A percentile compares a stretch with the other conserved stretches of the same genome.
Evolutionary conservation across 345 rosid species (phyloP).

Genomic region (Conringia planisiliqua): DNA sequence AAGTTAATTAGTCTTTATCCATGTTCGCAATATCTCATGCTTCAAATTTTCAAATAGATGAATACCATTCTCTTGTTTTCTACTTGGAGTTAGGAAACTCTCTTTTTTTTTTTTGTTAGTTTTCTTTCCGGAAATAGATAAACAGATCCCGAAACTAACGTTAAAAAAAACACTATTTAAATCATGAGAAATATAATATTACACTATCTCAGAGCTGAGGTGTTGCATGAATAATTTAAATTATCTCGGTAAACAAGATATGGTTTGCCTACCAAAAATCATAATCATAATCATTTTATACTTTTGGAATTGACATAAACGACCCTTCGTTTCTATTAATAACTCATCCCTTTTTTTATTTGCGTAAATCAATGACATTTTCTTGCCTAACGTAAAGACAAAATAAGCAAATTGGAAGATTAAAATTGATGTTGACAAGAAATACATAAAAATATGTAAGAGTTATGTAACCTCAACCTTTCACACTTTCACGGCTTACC

Average conservation of each 20-base stretch:
- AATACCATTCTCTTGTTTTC: background rate
- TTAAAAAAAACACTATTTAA: background rate
- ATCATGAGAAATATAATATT: background rate
- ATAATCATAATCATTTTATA: background rate
- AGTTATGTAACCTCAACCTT: background rate
- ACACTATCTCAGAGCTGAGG: slow-evolving; percentile 8
- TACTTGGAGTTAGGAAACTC: background rate
- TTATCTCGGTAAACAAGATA: slow-evolving; percentile 12
- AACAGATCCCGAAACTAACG: background rate
- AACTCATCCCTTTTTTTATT: background rate
- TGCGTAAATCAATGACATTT: slow-evolving; percentile 9
- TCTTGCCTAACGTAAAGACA: background rate
- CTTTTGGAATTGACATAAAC: background rate
- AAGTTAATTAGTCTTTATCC: background rate
- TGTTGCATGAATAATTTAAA: slow-evolving; percentile 2
- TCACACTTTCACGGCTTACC: background rate
- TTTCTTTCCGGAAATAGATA: slow-evolving; percentile 2
- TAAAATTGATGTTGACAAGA: background rate
- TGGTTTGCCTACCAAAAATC: slow-evolving; percentile 7
- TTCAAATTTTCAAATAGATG: background rate
- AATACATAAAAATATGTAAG: background rate
- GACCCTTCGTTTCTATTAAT: background rate
- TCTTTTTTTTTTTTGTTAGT: background rate
- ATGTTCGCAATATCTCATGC: background rate
- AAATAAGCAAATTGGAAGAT: background rate